These are phyloP conservation scores for Starmerella potacharoeniae DNA, from an alignment of 805 yeast species.

Conservation along the genomic window DNA sequence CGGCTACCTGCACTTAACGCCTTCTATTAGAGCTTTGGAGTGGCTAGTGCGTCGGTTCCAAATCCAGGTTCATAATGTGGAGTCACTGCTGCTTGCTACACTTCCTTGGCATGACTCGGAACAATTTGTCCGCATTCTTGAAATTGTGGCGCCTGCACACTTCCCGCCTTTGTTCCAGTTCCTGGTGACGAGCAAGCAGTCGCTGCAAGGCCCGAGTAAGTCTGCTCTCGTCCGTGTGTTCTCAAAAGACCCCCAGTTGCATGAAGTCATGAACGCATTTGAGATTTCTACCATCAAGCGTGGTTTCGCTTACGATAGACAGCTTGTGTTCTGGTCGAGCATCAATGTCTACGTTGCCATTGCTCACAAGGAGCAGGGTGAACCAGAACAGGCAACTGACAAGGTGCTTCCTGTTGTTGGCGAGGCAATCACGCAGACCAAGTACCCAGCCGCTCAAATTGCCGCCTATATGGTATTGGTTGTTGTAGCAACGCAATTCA, in stretches of 20 bases:
- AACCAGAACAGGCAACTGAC: slow-evolving; percentile 28
- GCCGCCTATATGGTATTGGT: slow-evolving; percentile 75
- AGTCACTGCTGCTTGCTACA: slow-evolving; percentile 54
- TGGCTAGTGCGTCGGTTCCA: slow-evolving; percentile 90
- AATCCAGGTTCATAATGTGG: slow-evolving; percentile 70
- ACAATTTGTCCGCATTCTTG: slow-evolving; percentile 62
- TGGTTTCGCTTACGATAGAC: slow-evolving; percentile 51
- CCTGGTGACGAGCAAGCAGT: slow-evolving; percentile 53
- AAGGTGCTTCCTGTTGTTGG: slow-evolving; percentile 28
- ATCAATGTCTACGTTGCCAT: slow-evolving; percentile 58
- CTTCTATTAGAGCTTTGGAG: slow-evolving; percentile 74
- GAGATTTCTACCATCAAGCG: slow-evolving; percentile 40
- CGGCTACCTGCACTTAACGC: slow-evolving; percentile 62
- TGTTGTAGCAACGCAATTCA: slow-evolving; percentile 63
- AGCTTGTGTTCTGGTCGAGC: slow-evolving; percentile 70
- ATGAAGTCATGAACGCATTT: slow-evolving; percentile 53
- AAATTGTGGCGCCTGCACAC: slow-evolving; percentile 44
- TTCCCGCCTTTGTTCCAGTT: slow-evolving; percentile 76
- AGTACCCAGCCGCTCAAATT: slow-evolving; percentile 50
- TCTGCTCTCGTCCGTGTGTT: slow-evolving; percentile 62
- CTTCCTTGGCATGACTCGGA: slow-evolving; percentile 73
- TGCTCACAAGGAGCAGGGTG: slow-evolving; percentile 39
- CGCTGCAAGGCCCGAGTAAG: slow-evolving; percentile 52
- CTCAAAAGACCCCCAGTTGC: slow-evolving; percentile 50
- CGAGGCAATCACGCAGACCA: slow-evolving; percentile 22